Conservation (phyloP, 2,329 filamentous ascomycete genomes). For the Aspergillus sojae region DNA sequence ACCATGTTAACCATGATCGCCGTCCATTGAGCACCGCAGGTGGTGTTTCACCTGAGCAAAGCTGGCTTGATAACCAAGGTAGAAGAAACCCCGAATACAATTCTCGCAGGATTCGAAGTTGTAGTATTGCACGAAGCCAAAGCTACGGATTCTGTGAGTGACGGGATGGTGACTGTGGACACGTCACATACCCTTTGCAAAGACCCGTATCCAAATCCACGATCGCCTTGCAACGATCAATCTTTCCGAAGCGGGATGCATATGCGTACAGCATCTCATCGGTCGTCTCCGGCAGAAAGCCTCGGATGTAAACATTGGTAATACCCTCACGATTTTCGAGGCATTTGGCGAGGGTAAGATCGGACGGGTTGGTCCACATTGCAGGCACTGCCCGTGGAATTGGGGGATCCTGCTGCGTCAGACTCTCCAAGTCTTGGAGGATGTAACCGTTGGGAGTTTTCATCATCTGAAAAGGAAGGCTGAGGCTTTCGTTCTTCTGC, state of each 20-base stretch:
- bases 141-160: constrained; percentile 58
- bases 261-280: constrained; percentile 85
- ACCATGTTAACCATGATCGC: constrained; percentile 27
- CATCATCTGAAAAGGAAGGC: constrained; percentile 46
- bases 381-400: constrained; percentile 90
- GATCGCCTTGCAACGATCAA: constrained; percentile 97
- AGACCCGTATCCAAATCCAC: constrained; percentile 90
- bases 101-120: constrained; percentile 87
- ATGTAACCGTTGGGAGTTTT: constrained; percentile 49
- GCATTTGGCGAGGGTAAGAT: constrained; percentile 90
- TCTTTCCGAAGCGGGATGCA: constrained; percentile 84
- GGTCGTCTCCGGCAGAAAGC: constrained; percentile 91
- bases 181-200: constrained; percentile 85
- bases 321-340: constrained; percentile 93
- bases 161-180: constrained; percentile 26
- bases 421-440: constrained; percentile 60
- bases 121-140: constrained; percentile 95
- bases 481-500: constrained; percentile 56
- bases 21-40: not conserved
- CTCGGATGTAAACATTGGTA: constrained; percentile 97
- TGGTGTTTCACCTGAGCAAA: constrained; percentile 73
- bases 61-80: constrained; percentile 93
- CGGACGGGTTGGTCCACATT: constrained; percentile 76
- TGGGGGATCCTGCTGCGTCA: constrained; percentile 74
- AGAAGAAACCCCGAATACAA: constrained; percentile 94